Conservation (phyloP, 139 green algal genomes). For the Auxenochlorella pyrenoidosa region DNA sequence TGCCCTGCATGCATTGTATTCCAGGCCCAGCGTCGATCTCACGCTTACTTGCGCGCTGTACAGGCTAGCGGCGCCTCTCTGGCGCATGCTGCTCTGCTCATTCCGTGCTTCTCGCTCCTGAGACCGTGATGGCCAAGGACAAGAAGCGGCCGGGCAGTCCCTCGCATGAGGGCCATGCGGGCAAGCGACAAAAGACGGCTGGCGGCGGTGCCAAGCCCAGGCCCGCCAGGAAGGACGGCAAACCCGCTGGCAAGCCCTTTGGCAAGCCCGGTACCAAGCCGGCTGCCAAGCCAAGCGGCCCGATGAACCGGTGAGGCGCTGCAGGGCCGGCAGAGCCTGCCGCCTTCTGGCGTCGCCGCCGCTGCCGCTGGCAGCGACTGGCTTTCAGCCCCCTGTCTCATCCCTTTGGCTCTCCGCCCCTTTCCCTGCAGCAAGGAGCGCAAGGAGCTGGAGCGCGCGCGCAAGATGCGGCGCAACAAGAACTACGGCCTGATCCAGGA, state of each 20-base stretch:
- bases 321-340: too few species aligned
- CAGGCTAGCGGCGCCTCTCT: too few species aligned
- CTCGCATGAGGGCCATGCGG: background rate
- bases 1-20: too few species aligned
- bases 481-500: conserved; percentile 54
- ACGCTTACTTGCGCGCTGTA: too few species aligned
- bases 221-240: background rate
- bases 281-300: background rate
- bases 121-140: background rate
- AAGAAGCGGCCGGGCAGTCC: background rate
- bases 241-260: background rate
- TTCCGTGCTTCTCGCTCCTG: too few species aligned
- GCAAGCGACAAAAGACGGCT: background rate
- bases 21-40: too few species aligned
- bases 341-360: background rate
- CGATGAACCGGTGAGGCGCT: background rate
- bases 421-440: conserved; percentile 42
- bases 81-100: background rate
- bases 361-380: background rate
- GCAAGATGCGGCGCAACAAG: conserved; percentile 38
- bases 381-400: background rate
- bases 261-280: conserved; percentile 5
- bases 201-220: background rate
- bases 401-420: background rate
- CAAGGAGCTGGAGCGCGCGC: conserved; percentile 37